Evolutionary conservation across 352 stramenopile genomes (phyloP).

Genomic region (Phytopythium delawarense): DNA sequence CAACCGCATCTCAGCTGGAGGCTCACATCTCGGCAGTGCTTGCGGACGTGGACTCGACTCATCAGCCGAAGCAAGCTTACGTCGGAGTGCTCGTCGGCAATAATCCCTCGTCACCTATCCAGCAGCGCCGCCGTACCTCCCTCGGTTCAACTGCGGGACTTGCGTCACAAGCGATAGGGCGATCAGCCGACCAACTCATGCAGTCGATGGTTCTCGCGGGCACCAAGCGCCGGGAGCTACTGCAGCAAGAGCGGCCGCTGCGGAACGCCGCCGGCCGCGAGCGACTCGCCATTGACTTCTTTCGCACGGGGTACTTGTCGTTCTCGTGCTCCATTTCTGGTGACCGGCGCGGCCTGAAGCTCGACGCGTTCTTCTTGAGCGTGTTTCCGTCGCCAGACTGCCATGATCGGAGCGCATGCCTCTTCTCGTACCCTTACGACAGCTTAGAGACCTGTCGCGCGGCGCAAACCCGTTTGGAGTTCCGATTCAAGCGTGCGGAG

Average conservation of each 20-base stretch:
- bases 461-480: conserved; percentile 33
- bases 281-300: conserved; percentile 46
- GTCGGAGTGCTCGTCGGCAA: conserved; percentile 61
- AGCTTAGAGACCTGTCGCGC: conserved; percentile 50
- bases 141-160: conserved; percentile 4
- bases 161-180: not conserved
- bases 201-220: conserved; percentile 24
- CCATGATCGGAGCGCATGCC: conserved; percentile 53
- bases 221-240: conserved; percentile 38
- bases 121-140: conserved; percentile 35
- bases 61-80: conserved; percentile 48
- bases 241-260: conserved; percentile 49
- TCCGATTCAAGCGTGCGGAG: conserved; percentile 41
- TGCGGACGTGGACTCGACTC: conserved; percentile 16
- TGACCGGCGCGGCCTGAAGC: conserved; percentile 47
- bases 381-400: conserved; percentile 56
- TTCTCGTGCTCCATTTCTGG: conserved; percentile 64
- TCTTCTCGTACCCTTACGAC: conserved; percentile 67
- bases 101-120: conserved; percentile 57
- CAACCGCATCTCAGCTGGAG: conserved; percentile 27
- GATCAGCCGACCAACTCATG: not conserved
- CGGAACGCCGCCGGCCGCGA: conserved; percentile 38
- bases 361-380: conserved; percentile 42
- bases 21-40: conserved; percentile 31
- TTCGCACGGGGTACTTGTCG: conserved; percentile 36